These are phyloP conservation scores for Brassica juncea DNA, from an alignment of 345 rosid species.

Conservation along the genomic window DNA sequence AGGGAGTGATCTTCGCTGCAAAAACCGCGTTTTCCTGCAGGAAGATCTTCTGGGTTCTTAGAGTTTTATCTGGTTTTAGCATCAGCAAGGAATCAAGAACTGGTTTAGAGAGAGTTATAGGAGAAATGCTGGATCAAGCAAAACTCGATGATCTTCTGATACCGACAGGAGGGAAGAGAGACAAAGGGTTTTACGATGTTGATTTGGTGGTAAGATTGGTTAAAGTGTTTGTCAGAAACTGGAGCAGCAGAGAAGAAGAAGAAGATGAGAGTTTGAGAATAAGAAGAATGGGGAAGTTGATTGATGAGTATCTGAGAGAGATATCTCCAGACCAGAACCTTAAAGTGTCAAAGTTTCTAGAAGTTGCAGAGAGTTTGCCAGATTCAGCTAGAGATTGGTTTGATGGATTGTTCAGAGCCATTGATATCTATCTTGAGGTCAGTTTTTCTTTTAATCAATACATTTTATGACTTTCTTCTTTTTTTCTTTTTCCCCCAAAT, in stretches of 20 bases:
- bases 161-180: conserved; percentile 48
- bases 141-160: conserved; percentile 73
- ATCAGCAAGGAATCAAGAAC: conserved; percentile 54
- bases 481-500: not conserved
- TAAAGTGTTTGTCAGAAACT: conserved; percentile 46
- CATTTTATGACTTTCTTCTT: not conserved
- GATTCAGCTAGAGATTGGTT: conserved; percentile 70
- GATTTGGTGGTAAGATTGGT: conserved; percentile 61
- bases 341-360: conserved; percentile 52
- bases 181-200: conserved; percentile 60
- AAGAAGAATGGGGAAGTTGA: conserved; percentile 58
- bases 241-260: conserved; percentile 31
- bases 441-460: conserved; percentile 2
- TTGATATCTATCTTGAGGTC: conserved; percentile 79
- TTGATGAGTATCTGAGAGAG: conserved; percentile 70
- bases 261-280: conserved; percentile 21
- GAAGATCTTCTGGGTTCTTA: conserved; percentile 59
- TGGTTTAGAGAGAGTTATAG: conserved; percentile 65
- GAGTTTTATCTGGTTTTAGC: conserved; percentile 53
- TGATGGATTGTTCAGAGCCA: conserved; percentile 79
- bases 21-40: conserved; percentile 63
- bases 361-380: conserved; percentile 71
- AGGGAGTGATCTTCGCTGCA: conserved; percentile 51
- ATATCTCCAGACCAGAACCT: conserved; percentile 78
- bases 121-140: conserved; percentile 69